Evolutionary conservation across 2,329 filamentous ascomycete species (phyloP), one percentile per base, ranked within the genome.

Genomic region (Coleophoma eucalyptorum): DNA sequence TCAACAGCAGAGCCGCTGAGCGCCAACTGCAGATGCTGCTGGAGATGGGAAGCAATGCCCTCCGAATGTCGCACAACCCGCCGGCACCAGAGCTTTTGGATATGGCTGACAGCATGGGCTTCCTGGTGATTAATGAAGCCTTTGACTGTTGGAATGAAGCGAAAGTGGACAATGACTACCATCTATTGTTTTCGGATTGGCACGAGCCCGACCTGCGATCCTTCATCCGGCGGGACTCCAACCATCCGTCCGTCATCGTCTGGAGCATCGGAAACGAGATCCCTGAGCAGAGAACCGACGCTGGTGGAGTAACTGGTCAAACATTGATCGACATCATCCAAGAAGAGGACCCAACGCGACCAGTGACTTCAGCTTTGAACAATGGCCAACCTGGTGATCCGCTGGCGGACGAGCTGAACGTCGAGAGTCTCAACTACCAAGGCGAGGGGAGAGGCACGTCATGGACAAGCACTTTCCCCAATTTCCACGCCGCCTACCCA

Each of bases 261-360:
- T 80, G 78, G 78, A 77, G 74, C 52, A 69, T 75, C 46, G 78
- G 79, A 3, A 82, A 82, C 58, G 78, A 81, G 60, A 69, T 81
- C 2, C 58, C 66, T 1, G 77, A 81, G 58, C 77, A 81, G 62
- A 63, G 60, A 5, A 62, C 65, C 35, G 52, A 63, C 42, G 53
- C 63, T 2, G 68, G 69, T 7, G 65, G 63, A 3, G 57, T 26
- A 7, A 26, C 26, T 8, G 26, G 26, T 8, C 26, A 26, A 8
- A 26, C 10, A 2, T 8, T 26, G 26, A 3, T 26, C 26, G 26
- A 26, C 26, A 26, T 26, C 10, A 8, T 26, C 26, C 26, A 26
- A 26, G 26, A 26, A 26, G 26, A 26, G 26, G 26, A 26, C 4
- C 26, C 26, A 26, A 26, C 26, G 5, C 26, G 26, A 26, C 26